A percentile compares a stretch with the other conserved stretches of the same genome.
Evolutionary conservation across 2,329 filamentous ascomycete genomes (phyloP).

Genomic region (Aspergillus aculeatinus): DNA sequence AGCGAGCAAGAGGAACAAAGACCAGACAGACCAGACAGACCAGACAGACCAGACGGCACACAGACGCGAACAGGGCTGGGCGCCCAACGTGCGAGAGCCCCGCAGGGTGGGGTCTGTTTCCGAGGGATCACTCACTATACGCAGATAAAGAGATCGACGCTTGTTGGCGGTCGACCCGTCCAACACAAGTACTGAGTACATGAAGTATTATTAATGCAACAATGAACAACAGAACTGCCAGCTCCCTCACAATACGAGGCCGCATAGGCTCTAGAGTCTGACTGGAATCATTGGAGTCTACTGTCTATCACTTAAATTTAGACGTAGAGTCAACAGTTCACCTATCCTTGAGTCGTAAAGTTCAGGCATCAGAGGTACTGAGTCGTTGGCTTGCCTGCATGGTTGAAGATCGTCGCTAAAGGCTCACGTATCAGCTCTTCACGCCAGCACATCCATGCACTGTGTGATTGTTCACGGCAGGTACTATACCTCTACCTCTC

Average conservation of each 20-base stretch:
- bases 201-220: not conserved
- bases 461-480: constrained; percentile 1
- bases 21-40: constrained; percentile 4
- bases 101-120: constrained; percentile 11
- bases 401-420: not conserved
- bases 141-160: constrained; percentile 11
- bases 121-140: constrained; percentile 10
- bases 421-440: not conserved
- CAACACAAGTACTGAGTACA: not conserved
- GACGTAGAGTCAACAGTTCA: not conserved
- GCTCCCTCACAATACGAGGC: not conserved
- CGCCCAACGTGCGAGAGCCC: constrained; percentile 14
- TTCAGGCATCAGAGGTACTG: not conserved
- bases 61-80: constrained; percentile 5
- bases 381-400: too few species aligned
- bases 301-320: not conserved
- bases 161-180: constrained; percentile 4
- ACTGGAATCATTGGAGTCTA: not conserved
- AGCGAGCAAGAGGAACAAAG: not conserved
- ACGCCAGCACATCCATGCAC: constrained; percentile 2
- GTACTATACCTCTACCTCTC: not conserved
- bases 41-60: constrained; percentile 4
- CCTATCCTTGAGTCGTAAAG: not conserved
- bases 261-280: not conserved
- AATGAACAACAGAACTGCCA: not conserved